Conservation (phyloP, 2,329 filamentous ascomycete species). For the Cadophora sp. region DNA sequence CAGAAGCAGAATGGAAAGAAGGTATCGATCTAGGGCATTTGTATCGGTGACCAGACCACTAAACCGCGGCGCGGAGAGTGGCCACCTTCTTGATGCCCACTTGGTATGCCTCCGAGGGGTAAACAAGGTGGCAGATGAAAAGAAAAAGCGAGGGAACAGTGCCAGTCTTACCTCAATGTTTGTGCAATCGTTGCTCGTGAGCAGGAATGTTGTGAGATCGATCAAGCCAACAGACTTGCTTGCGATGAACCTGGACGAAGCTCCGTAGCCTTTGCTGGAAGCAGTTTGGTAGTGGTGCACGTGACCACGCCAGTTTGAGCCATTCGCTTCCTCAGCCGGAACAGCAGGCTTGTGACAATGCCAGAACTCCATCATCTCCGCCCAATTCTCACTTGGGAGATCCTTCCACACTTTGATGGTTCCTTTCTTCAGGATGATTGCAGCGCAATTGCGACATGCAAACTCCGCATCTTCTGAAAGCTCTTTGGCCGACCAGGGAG, state of each 20-base stretch:
- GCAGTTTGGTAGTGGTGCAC: slow-evolving; percentile 48
- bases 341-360: slow-evolving; percentile 93
- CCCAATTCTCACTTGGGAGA: slow-evolving; percentile 95
- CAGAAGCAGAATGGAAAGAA: slow-evolving; percentile 39
- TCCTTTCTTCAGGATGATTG: slow-evolving; percentile 48
- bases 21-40: slow-evolving; percentile 65
- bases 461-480: slow-evolving; percentile 47
- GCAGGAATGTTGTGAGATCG: slow-evolving; percentile 78
- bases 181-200: slow-evolving; percentile 71
- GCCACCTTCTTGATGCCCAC: slow-evolving; percentile 70
- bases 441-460: slow-evolving; percentile 51
- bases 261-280: slow-evolving; percentile 79
- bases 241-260: slow-evolving; percentile 75
- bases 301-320: slow-evolving; percentile 38
- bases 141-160: slow-evolving; percentile 23
- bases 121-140: slow-evolving; percentile 26
- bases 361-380: slow-evolving; percentile 99
- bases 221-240: slow-evolving; percentile 75
- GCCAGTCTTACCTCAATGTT: slow-evolving; percentile 49
- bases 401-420: slow-evolving; percentile 78
- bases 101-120: slow-evolving; percentile 19
- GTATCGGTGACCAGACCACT: slow-evolving; percentile 72
- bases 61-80: slow-evolving; percentile 52
- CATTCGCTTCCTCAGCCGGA: slow-evolving; percentile 49
- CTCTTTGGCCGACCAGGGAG: slow-evolving; percentile 60